Conservation (phyloP, 805 yeast species). For the Suhomyces kilbournensis region DNA sequence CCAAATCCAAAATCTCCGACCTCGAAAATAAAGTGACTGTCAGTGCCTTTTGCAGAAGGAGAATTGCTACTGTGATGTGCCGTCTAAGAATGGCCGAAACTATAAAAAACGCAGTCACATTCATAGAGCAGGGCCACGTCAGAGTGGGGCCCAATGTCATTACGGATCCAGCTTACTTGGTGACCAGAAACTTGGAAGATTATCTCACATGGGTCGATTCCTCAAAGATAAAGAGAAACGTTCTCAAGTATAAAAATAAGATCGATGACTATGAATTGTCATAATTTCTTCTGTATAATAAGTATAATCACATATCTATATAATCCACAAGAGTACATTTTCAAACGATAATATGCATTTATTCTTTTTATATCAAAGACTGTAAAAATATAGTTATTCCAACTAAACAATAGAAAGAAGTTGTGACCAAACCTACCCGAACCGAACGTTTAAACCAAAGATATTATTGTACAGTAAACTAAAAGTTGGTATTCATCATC, state of each 20-base stretch:
- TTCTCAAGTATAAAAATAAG: slow-evolving; percentile 80
- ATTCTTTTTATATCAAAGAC: not conserved
- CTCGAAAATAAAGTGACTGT: slow-evolving; percentile 90
- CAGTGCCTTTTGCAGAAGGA: slow-evolving; percentile 85
- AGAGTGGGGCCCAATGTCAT: slow-evolving; percentile 95
- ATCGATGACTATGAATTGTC: slow-evolving; percentile 59
- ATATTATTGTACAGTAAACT: not conserved
- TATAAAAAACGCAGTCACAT: slow-evolving; percentile 82
- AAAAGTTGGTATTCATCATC: slow-evolving; percentile 40
- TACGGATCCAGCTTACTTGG: slow-evolving; percentile 92
- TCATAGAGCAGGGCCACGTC: slow-evolving; percentile 95
- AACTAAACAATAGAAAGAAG: not conserved
- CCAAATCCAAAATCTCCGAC: slow-evolving; percentile 88
- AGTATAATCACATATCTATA: not conserved
- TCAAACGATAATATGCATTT: not conserved
- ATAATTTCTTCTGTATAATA: not conserved
- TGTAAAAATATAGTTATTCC: not conserved
- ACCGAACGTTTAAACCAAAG: not conserved
- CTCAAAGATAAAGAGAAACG: slow-evolving; percentile 86
- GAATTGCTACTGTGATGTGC: slow-evolving; percentile 94
- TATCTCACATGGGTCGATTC: slow-evolving; percentile 97
- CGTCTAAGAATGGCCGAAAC: slow-evolving; percentile 91
- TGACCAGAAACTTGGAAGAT: slow-evolving; percentile 92
- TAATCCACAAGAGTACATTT: not conserved
- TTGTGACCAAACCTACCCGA: not conserved